phyloP scores from a whole-genome alignment of 352 stramenopile species.

The Phytophthora litchii region DNA sequence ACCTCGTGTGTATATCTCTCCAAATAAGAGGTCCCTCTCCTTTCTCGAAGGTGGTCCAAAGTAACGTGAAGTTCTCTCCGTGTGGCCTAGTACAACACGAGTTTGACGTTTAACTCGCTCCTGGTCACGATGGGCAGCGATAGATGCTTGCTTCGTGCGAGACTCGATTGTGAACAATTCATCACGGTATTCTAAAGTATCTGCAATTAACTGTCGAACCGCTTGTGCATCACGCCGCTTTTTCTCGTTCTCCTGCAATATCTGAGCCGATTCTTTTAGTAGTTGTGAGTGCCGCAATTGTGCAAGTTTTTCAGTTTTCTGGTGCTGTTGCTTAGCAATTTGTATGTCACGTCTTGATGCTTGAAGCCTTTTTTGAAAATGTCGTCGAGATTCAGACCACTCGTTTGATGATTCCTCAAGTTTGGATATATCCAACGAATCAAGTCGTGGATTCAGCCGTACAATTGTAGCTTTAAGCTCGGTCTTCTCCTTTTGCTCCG shows the following conservation, averaged over 20 bases:
- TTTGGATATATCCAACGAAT: conserved; percentile 12
- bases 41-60: conserved; percentile 51
- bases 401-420: conserved; percentile 25
- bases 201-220: conserved; percentile 51
- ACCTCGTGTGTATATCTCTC: neutral
- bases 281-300: conserved; percentile 47
- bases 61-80: conserved; percentile 38
- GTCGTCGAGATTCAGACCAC: conserved; percentile 50
- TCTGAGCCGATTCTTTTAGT: conserved; percentile 25
- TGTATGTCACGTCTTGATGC: conserved; percentile 53
- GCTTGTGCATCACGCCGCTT: conserved; percentile 48
- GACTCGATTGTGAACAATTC: conserved; percentile 43
- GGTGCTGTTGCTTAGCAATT: conserved; percentile 39
- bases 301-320: conserved; percentile 46
- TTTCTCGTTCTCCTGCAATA: conserved; percentile 27
- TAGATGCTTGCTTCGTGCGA: conserved; percentile 49
- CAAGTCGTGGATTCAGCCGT: conserved; percentile 19
- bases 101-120: conserved; percentile 43
- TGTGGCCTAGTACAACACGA: conserved; percentile 37
- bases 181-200: conserved; percentile 66
- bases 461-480: conserved; percentile 43
- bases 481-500: conserved; percentile 15
- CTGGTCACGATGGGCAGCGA: conserved; percentile 49
- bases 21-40: conserved; percentile 40
- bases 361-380: conserved; percentile 47